These are phyloP conservation scores for Coccomyxa subellipsoidea DNA, from an alignment of 163 green algal species.

Conservation along the genomic window DNA sequence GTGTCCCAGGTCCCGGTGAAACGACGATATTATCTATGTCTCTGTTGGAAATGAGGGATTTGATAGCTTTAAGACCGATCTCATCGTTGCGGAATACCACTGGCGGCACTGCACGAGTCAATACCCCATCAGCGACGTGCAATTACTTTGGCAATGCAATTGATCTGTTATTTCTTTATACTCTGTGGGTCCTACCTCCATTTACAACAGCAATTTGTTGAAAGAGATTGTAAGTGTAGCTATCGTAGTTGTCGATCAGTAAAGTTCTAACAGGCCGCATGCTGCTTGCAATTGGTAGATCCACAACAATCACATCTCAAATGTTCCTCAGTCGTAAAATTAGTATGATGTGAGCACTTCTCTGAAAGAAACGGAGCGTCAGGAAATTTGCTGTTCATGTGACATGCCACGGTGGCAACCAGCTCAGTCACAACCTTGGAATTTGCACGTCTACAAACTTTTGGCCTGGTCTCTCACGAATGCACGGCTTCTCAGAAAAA, in stretches of 20 bases:
- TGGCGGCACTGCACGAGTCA: constrained; percentile 45
- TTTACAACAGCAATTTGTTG: constrained; percentile 82
- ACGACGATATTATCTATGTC: constrained; percentile 79
- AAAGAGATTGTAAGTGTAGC: constrained; percentile 96
- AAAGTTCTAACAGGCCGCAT: constrained; percentile 48
- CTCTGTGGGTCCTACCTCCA: constrained; percentile 44
- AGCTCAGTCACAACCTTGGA: no score
- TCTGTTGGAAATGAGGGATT: constrained; percentile 33
- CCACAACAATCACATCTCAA: neutral
- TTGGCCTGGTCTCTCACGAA: no score
- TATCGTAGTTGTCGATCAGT: constrained; percentile 97
- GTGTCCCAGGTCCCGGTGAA: constrained; percentile 88
- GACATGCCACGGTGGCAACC: no score
- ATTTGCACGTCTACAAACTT: no score
- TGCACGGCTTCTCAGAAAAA: no score
- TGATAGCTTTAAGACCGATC: constrained; percentile 51
- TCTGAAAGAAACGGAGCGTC: neutral
- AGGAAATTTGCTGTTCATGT: neutral
- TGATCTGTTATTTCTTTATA: neutral
- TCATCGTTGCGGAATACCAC: constrained; percentile 83
- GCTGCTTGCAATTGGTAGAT: neutral
- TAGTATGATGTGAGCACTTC: no score
- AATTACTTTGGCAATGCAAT: neutral
- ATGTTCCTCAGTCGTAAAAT: no score
- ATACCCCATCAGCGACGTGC: neutral